Percentiles rank a stretch among this genome's conserved stretches.
Evolutionary conservation across 75 land plant genomes (phyloP).

Genomic region (Isoetes taiwanensis): DNA sequence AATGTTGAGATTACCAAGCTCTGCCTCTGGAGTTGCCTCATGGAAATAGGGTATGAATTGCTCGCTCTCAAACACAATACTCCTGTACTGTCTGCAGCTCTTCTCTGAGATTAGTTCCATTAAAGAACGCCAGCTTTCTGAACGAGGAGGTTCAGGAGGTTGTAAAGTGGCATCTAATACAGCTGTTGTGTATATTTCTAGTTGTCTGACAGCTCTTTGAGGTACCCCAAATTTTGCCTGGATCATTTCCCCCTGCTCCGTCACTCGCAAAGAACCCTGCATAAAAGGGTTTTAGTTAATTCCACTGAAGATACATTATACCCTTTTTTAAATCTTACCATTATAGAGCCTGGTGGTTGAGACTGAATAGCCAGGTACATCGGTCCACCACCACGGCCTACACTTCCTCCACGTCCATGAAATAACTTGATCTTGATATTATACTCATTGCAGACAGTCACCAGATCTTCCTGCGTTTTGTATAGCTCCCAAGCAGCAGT

Average conservation of each 20-base stretch:
- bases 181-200: conserved; percentile 94
- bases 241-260: conserved; percentile 99
- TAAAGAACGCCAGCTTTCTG: conserved; percentile 58
- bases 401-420: conserved; percentile 13
- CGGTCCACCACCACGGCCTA: conserved; percentile 15
- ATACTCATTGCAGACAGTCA: conserved; percentile 8
- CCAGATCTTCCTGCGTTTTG: conserved; percentile 14
- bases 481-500: conserved; percentile 87
- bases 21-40: conserved; percentile 94
- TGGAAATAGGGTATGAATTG: conserved; percentile 72
- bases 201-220: conserved; percentile 67
- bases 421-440: conserved; percentile 9
- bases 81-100: conserved; percentile 63
- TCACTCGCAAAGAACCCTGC: conserved; percentile 75
- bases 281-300: background rate
- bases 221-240: conserved; percentile 92
- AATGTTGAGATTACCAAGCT: conserved; percentile 88
- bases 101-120: conserved; percentile 89
- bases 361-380: conserved; percentile 12
- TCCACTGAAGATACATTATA: no score
- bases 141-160: conserved; percentile 78
- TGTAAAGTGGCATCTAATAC: conserved; percentile 76
- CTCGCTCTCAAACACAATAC: conserved; percentile 69
- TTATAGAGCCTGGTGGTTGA: conserved; percentile 12
- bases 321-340: no score